Percentiles rank a stretch among this genome's conserved stretches.
These are phyloP conservation scores for Saccharomycopsis sp. DNA, from an alignment of 805 yeast species.

Conservation along the genomic window DNA sequence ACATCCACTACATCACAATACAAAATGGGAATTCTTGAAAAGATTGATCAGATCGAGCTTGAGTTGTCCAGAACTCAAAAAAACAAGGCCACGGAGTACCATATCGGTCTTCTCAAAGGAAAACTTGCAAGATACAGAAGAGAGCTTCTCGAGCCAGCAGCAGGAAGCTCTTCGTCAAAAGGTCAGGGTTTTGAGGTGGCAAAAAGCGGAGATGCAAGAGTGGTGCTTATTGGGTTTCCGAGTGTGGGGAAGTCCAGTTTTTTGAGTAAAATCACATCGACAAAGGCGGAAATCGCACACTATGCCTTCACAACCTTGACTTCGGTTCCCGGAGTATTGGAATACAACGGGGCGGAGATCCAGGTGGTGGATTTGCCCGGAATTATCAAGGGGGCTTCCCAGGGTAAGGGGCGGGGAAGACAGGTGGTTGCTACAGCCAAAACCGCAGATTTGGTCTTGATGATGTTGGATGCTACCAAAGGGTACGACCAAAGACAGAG, in stretches of 20 bases:
- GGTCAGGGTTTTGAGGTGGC: slow-evolving; percentile 92
- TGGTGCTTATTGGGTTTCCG: slow-evolving; percentile 92
- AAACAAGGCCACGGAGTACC: slow-evolving; percentile 97
- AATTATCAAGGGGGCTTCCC: slow-evolving; percentile 92
- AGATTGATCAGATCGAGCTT: slow-evolving; percentile 82
- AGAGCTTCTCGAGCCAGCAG: slow-evolving; percentile 85
- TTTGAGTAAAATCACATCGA: slow-evolving; percentile 81
- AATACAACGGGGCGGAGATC: slow-evolving; percentile 93
- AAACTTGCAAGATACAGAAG: slow-evolving; percentile 89
- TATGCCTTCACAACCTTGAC: slow-evolving; percentile 95
- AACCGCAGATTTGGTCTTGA: slow-evolving; percentile 85
- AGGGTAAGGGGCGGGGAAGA: slow-evolving; percentile 96
- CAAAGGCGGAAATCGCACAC: slow-evolving; percentile 90
- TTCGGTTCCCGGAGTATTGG: slow-evolving; percentile 92
- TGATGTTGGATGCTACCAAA: slow-evolving; percentile 95
- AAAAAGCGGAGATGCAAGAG: slow-evolving; percentile 94
- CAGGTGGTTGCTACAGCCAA: slow-evolving; percentile 96
- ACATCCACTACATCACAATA: background rate
- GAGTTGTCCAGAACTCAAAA: slow-evolving; percentile 94
- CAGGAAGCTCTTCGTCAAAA: slow-evolving; percentile 54
- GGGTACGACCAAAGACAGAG: slow-evolving; percentile 83
- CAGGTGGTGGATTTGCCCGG: slow-evolving; percentile 98
- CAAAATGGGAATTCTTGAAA: slow-evolving; percentile 44
- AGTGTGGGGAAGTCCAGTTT: slow-evolving; percentile 96
- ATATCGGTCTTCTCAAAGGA: slow-evolving; percentile 88